Evolutionary conservation across 179 eudicot genomes (phyloP), one percentile per base, ranked within the genome.

Genomic region (Camellia oleifera): DNA sequence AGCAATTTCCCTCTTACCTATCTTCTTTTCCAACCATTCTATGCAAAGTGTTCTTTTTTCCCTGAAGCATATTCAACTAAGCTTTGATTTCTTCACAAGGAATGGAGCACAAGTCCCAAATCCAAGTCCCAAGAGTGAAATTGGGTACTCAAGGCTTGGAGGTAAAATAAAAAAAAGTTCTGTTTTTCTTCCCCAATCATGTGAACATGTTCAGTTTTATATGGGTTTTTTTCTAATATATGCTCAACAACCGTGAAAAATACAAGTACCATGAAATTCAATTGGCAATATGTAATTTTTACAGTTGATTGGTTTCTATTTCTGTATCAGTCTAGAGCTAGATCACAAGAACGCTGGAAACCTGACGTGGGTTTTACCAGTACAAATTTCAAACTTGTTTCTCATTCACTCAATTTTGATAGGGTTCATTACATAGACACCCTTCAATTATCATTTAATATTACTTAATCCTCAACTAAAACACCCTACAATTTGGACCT

Each of bases 101-200:
- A 76, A 14, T 63, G 71, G 71, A 48, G 62, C 81, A 72, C 18
- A 72, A 62, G 61, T 72, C 60, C 14, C 68, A 60, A 23, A 71
- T 58, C 54, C 52, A 15, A 58, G 77, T 75, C 5, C 85, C 82
- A 11, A 83, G 54, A 58, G 65, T 75, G 67, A 79, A 76, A 45
- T 72, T 83, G 66, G 85, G 85, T 23, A 50, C 65, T 52, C 85
- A 83, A 77, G 82, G 85, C 45, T 79, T 83, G n/a, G 77, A 81
- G 83, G 83, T 81, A 32, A 32, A 32, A 32, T 0, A 32, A 32
- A 32, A 32, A 32, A 32, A 32, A 48, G 52, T 7, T 48, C 2
- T 3, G 52, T 48, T 48, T 48, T 48, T 48, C 7, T 48, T 48
- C 0, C 52, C 52, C 6, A 48, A 48, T 7, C 52, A 4, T 68